Conservation (phyloP, 1,284 basidiomycete genomes). For the Ustilago loliicola region DNA sequence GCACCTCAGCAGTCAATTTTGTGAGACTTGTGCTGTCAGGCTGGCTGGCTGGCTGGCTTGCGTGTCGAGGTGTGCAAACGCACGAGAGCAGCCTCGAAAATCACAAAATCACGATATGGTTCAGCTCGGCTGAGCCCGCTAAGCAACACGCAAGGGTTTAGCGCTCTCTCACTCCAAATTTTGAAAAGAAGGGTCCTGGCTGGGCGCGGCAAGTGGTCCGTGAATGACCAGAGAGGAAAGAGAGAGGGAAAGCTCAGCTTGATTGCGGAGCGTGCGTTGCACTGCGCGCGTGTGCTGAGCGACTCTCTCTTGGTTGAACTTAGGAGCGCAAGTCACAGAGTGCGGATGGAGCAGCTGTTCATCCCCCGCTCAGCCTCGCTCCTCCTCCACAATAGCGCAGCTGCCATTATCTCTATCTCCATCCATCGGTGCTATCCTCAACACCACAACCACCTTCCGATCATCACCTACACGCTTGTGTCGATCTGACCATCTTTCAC, state of each 20-base stretch:
- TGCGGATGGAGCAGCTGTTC: conserved; percentile 11
- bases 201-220: conserved; percentile 12
- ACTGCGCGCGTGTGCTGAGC: conserved; percentile 12
- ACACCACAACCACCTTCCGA: conserved; percentile 1
- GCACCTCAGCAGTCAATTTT: not conserved
- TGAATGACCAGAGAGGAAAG: not conserved
- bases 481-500: not conserved
- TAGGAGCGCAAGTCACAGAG: not conserved
- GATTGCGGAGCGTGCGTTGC: conserved; percentile 1
- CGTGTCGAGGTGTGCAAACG: not conserved
- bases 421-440: conserved; percentile 2
- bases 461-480: not conserved
- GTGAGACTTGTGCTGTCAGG: not conserved
- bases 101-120: conserved; percentile 4
- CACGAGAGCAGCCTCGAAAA: conserved; percentile 5
- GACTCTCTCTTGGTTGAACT: not conserved
- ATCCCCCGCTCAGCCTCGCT: conserved; percentile 8
- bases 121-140: not conserved
- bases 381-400: conserved; percentile 13
- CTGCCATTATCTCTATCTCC: not conserved
- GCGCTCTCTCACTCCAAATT: not conserved
- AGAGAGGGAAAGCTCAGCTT: conserved; percentile 7
- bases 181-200: conserved; percentile 2
- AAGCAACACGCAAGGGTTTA: conserved; percentile 9
- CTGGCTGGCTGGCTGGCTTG: not conserved